These are phyloP conservation scores for Scleromitrula shiraiana DNA, from an alignment of 2,329 filamentous ascomycete species.

Conservation along the genomic window DNA sequence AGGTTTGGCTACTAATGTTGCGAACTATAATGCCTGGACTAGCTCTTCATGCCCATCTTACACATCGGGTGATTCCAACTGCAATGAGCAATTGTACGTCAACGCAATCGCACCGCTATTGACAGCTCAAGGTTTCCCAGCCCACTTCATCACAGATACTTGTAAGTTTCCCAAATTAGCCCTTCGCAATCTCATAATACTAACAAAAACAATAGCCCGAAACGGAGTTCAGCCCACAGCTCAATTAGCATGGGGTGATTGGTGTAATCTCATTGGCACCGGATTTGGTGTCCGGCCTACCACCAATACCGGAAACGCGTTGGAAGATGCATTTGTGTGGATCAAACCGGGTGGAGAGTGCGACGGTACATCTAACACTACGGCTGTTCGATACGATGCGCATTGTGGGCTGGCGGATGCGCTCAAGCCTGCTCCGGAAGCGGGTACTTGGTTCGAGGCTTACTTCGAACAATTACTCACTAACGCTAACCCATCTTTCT, in stretches of 20 bases:
- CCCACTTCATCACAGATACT: conserved; percentile 48
- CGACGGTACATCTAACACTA: conserved; percentile 34
- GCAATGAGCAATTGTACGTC: conserved; percentile 45
- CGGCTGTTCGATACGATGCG: conserved; percentile 40
- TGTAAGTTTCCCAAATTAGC: conserved; percentile 27
- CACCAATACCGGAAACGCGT: conserved; percentile 48
- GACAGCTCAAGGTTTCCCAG: conserved; percentile 38
- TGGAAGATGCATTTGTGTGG: conserved; percentile 62
- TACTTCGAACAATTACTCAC: conserved; percentile 50
- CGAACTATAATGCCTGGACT: conserved; percentile 50
- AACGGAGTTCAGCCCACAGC: conserved; percentile 53
- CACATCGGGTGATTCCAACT: conserved; percentile 38
- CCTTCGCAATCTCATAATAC: neutral
- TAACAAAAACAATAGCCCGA: conserved; percentile 36
- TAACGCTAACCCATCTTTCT: conserved; percentile 48
- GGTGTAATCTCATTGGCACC: conserved; percentile 58
- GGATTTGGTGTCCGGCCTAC: conserved; percentile 59
- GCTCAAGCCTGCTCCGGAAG: conserved; percentile 59
- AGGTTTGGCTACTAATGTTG: conserved; percentile 48
- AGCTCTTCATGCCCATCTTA: conserved; percentile 36
- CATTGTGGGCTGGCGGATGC: conserved; percentile 44
- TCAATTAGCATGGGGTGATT: conserved; percentile 53
- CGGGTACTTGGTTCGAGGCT: conserved; percentile 54
- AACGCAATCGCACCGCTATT: conserved; percentile 44
- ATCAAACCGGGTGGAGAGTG: conserved; percentile 56